Base-by-base conservation (phyloP, 345 rosid genomes). In the Sisymbrium irio region DNA sequence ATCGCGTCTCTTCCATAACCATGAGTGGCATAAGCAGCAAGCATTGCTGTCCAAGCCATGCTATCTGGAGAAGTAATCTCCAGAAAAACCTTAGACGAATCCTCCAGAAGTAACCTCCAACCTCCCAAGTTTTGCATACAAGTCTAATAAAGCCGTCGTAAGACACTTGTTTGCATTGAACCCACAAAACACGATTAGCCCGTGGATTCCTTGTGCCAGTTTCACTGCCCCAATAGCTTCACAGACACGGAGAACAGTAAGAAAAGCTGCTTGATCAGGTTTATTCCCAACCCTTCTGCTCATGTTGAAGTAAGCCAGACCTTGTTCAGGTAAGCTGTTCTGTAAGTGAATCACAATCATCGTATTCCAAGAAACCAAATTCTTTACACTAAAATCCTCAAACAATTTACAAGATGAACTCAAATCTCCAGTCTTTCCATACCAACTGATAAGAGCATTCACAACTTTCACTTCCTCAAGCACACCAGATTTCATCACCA, bases 41-140 rank as follows among this genome's bases (percentile, higher is more conserved):
- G 89, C 90, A 88, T 87, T n/a, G 94, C 90, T 22, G 90, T 88
- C 97, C 94, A 88, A 9, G 92, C 97, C 67, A 85, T 79, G 30
- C 76, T 71, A 80, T 91, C 97, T 0, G 82, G 85, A 65, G 60
- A 79, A 44, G 37, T 39, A 14, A 88, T 88, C 82, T 83, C 89
- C 9, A 35, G 12, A 39, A 88, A 90, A 39, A 84, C 74, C 62
- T 41, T 27, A 19, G 7, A 19, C 1, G 92, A 77, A 74, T 76
- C n/a, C n/a, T n/a, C n/a, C n/a, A n/a, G n/a, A n/a, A n/a, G n/a
- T n/a, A n/a, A n/a, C 81, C 80, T 71, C 82, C 22, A 87, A 73
- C 71, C 73, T 75, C 46, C 94, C 97, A 3, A 87, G 46, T 76
- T 90, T 85, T 3, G 90, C 70, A 80, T 85, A 87, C 80, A 88